Percentiles rank a stretch among this genome's conserved stretches.
Conservation (phyloP, 768 basidiomycete species). For the Cystofilobasidium ferigula region DNA sequence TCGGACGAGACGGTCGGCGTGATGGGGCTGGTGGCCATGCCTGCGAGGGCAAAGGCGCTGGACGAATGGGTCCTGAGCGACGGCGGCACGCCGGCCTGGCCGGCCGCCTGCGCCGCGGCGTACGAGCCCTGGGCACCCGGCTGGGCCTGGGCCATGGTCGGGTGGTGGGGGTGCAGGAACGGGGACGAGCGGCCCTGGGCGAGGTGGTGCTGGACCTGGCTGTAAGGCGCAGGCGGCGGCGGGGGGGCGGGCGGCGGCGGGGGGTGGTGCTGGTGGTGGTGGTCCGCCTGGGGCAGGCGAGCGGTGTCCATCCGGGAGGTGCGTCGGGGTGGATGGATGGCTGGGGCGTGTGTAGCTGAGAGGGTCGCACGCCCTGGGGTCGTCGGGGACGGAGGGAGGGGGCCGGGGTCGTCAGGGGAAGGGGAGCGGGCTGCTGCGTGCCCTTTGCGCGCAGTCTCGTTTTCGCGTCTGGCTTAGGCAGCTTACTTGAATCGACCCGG, state of each 20-base stretch:
- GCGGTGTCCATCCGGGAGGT: neutral
- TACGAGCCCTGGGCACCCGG: neutral
- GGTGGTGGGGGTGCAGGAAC: neutral
- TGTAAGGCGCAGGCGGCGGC: too few relatives aligned
- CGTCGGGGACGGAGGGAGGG: neutral
- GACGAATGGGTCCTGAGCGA: neutral
- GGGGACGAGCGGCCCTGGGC: neutral
- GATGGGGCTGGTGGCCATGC: constrained; percentile 1
- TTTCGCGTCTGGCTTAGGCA: too few relatives aligned
- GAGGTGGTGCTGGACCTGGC: neutral
- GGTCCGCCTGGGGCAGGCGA: neutral
- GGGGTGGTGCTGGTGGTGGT: neutral
- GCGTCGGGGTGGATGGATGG: neutral
- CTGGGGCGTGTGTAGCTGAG: neutral
- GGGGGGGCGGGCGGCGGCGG: too few relatives aligned
- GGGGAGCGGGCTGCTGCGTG: neutral
- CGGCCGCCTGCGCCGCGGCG: neutral
- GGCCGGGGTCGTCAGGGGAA: neutral
- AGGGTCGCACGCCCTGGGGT: neutral
- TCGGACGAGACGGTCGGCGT: constrained; percentile 3
- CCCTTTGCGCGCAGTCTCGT: too few relatives aligned
- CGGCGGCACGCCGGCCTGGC: neutral
- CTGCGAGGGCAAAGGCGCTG: neutral
- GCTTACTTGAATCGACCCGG: too few relatives aligned
- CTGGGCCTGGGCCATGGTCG: neutral